These are phyloP conservation scores for Pulveroboletus sp. DNA, from an alignment of 768 basidiomycete species.

Conservation along the genomic window DNA sequence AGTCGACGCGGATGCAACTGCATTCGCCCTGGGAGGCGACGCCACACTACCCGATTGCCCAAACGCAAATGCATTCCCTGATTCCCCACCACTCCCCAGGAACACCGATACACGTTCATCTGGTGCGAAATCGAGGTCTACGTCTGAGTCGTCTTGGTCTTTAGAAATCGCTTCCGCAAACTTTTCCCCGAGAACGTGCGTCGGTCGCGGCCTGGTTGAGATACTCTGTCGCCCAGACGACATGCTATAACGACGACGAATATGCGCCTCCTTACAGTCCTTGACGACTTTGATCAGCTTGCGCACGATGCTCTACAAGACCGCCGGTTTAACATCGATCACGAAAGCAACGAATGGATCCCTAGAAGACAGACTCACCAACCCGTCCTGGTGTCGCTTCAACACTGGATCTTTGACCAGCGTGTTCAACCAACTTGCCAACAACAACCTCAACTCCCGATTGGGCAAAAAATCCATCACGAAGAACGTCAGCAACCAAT, in stretches of 20 bases:
- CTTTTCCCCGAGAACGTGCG: conserved; percentile 54
- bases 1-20: conserved; percentile 52
- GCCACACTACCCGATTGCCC: conserved; percentile 19
- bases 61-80: conserved; percentile 43
- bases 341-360: neutral
- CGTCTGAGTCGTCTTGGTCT: conserved; percentile 59
- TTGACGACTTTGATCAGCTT: conserved; percentile 80
- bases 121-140: conserved; percentile 72
- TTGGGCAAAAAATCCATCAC: conserved; percentile 82
- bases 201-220: conserved; percentile 31
- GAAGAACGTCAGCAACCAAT: conserved; percentile 91
- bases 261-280: conserved; percentile 71
- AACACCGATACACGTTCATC: conserved; percentile 43
- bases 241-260: conserved; percentile 33
- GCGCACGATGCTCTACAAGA: conserved; percentile 65
- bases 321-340: conserved; percentile 5
- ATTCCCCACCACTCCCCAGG: conserved; percentile 32
- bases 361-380: conserved; percentile 45
- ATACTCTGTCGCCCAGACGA: conserved; percentile 30
- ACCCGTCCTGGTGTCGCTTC: conserved; percentile 59
- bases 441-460: conserved; percentile 63
- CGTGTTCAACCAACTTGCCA: conserved; percentile 81
- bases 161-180: conserved; percentile 54
- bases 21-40: conserved; percentile 38
- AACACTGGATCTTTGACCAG: conserved; percentile 66